Conservation (phyloP, 202 grass and related monocot species). For the Cymbopogon flexuosus region DNA sequence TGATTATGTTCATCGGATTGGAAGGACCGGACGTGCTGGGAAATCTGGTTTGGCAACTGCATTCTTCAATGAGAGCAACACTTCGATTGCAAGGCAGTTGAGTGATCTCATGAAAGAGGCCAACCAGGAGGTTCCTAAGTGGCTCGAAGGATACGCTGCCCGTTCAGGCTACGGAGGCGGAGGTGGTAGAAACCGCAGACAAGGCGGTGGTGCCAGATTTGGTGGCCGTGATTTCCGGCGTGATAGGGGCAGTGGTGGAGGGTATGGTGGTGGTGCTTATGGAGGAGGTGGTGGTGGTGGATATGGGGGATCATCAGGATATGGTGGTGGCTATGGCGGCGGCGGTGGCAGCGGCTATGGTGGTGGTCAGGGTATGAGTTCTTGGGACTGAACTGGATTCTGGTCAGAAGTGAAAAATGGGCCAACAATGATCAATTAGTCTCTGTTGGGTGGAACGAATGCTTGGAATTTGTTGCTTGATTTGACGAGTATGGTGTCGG, state of each 20-base stretch:
- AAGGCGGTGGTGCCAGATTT: conserved; percentile 46
- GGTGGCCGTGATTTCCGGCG: conserved; percentile 59
- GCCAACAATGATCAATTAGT: conserved; percentile 15
- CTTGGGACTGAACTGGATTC: conserved; percentile 50
- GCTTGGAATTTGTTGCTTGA: not conserved
- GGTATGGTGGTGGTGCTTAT: conserved; percentile 19
- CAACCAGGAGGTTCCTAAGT: conserved; percentile 61
- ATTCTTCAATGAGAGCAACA: conserved; percentile 67
- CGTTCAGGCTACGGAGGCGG: conserved; percentile 35
- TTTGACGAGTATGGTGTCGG: not conserved
- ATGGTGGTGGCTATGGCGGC: conserved; percentile 21
- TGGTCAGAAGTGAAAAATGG: not conserved
- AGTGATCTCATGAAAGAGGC: conserved; percentile 63
- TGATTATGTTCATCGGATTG: conserved; percentile 76
- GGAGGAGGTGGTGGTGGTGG: conserved; percentile 26
- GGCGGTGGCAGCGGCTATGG: conserved; percentile 28
- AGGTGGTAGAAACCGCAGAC: conserved; percentile 50
- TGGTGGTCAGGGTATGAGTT: conserved; percentile 36
- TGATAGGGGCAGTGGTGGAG: conserved; percentile 26
- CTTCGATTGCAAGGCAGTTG: conserved; percentile 41
- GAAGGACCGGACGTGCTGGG: conserved; percentile 69
- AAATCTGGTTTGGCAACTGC: conserved; percentile 67
- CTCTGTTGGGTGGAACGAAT: not conserved
- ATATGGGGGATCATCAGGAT: conserved; percentile 25
- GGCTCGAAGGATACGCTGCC: conserved; percentile 45